Percentiles rank a stretch among this genome's conserved stretches.
Evolutionary conservation across 2,329 filamentous ascomycete species (phyloP).

Genomic region (Scytalidium lignicola): DNA sequence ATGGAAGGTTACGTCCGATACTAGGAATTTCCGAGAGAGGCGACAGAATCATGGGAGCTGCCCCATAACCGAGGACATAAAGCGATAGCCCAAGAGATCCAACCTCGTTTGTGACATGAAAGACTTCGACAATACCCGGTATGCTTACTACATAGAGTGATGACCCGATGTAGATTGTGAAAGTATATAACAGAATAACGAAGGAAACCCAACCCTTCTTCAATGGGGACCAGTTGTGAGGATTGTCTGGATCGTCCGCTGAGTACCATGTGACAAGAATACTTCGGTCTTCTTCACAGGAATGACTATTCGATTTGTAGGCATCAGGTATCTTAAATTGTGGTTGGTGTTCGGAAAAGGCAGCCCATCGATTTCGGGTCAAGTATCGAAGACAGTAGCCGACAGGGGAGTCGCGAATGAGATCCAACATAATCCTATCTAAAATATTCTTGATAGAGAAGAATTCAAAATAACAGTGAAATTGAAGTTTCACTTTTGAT

Average conservation of each 20-base stretch:
- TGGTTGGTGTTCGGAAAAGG: slow-evolving; percentile 87
- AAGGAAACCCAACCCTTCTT: slow-evolving; percentile 30
- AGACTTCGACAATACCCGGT: background rate
- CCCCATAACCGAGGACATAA: slow-evolving; percentile 47
- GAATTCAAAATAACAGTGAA: too few relatives aligned
- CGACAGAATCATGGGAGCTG: slow-evolving; percentile 1
- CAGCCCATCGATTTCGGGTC: slow-evolving; percentile 55
- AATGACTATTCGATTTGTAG: too few relatives aligned
- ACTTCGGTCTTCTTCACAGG: slow-evolving; percentile 30
- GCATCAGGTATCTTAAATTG: too few relatives aligned
- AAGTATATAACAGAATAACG: slow-evolving; percentile 48
- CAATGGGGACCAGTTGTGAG: slow-evolving; percentile 46
- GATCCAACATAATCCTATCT: too few relatives aligned
- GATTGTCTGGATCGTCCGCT: slow-evolving; percentile 48
- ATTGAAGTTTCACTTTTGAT: too few relatives aligned
- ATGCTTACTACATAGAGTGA: slow-evolving; percentile 42
- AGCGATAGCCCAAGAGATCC: slow-evolving; percentile 54
- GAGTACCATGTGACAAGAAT: slow-evolving; percentile 48
- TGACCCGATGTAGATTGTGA: slow-evolving; percentile 50
- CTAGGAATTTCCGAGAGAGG: slow-evolving; percentile 57
- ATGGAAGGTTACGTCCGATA: slow-evolving; percentile 62
- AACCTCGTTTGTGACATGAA: slow-evolving; percentile 15
- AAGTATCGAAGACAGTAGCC: too few relatives aligned
- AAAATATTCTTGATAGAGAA: too few relatives aligned
- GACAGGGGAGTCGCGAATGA: too few relatives aligned